Conservation (phyloP, 2,329 filamentous ascomycete species). For the Pseudogymnoascus sp. region DNA sequence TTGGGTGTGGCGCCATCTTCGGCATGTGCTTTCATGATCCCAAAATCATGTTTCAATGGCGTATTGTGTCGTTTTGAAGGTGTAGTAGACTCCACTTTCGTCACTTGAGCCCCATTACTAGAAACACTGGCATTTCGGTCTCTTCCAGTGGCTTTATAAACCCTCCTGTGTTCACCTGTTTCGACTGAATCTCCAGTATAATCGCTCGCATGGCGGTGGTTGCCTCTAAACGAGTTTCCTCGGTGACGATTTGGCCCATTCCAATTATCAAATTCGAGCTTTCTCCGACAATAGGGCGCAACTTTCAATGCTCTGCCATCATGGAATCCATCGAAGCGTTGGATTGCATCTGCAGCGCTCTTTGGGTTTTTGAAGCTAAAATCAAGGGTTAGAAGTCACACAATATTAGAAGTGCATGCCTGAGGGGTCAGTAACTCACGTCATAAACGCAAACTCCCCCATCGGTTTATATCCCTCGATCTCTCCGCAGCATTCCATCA, state of each 20-base stretch:
- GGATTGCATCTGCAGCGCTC: background rate
- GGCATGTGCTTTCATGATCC: background rate
- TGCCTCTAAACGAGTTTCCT: background rate
- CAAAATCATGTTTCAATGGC: background rate
- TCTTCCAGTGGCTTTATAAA: background rate
- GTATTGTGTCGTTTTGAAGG: background rate
- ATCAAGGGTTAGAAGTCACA: background rate
- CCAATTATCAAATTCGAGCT: background rate
- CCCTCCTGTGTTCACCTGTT: background rate
- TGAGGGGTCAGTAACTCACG: background rate
- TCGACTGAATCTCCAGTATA: background rate
- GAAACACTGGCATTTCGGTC: background rate
- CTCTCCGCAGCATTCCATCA: background rate
- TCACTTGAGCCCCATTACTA: background rate
- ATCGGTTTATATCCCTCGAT: background rate
- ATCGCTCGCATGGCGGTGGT: background rate
- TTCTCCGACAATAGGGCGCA: background rate
- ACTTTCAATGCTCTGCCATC: background rate
- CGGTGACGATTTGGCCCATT: background rate
- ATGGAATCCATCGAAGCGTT: background rate
- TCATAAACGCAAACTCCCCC: background rate
- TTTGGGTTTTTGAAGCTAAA: background rate
- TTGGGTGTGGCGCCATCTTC: background rate
- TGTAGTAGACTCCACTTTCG: background rate
- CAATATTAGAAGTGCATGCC: background rate